These are phyloP conservation scores for Bromus sterilis DNA, from an alignment of 176 grass and related monocot species.

Conservation along the genomic window DNA sequence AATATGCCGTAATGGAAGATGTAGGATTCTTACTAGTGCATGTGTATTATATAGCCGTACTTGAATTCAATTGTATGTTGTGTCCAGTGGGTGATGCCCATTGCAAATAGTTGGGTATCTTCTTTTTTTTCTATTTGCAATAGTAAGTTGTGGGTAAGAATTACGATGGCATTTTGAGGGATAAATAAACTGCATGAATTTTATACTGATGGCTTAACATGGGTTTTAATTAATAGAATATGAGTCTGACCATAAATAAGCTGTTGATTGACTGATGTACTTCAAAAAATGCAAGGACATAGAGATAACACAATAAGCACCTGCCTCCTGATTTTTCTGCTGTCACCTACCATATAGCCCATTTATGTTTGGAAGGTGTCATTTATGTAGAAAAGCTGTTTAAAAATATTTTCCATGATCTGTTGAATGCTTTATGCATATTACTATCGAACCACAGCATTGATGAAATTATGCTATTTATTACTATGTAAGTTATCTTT, in stretches of 20 bases:
- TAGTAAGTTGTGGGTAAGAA: not conserved
- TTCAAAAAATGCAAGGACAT: not conserved
- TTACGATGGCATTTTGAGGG: not conserved
- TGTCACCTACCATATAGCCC: not conserved
- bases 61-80: too few relatives aligned
- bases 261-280: not conserved
- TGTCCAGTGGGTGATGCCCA: too few relatives aligned
- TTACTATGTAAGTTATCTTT: not conserved
- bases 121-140: too few relatives aligned
- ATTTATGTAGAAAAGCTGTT: not conserved
- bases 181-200: not conserved
- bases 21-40: not conserved
- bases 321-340: not conserved
- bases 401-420: not conserved
- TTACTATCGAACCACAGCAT: not conserved
- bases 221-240: not conserved
- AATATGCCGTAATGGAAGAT: too few relatives aligned
- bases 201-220: not conserved
- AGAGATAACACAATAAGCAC: not conserved
- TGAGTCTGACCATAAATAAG: not conserved
- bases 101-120: too few relatives aligned
- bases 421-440: not conserved
- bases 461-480: not conserved
- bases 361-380: not conserved
- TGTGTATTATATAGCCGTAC: not conserved